Evolutionary conservation across 2,329 filamentous ascomycete species (phyloP), one percentile per base, ranked within the genome.

Genomic region (Tolypocladium nubicola): DNA sequence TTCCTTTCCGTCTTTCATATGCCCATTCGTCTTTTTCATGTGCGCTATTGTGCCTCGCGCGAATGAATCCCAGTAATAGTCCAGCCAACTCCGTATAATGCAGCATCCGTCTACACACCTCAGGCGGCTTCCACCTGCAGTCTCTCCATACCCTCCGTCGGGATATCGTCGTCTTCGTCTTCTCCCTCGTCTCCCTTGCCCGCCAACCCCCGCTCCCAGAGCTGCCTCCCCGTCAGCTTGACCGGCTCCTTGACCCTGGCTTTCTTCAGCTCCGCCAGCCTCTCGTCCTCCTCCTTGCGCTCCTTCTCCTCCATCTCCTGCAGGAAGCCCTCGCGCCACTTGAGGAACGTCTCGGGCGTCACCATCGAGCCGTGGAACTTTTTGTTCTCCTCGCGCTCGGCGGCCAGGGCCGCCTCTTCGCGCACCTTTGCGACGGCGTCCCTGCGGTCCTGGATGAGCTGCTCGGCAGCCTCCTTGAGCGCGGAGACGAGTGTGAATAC

Each of bases 291-390:
- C 65, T 86, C 81, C 63, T 74, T 79, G 64, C 75, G 72, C 63
- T 85, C 82, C 68, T 81, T 76, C 67, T 94, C 92, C 68, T 87
- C 86, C 83, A 93, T 86, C 76, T 97, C 94, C 67, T 79, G 77
- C 60, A 84, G 70, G 68, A 97, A 99, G 11, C 72, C 82, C 43
- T 86, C 85, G 57, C 90, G 80, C 94, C 94, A 99, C 63, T 81
- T 83, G 63, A 89, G 68, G 67, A 97, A 99, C 0, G 85, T 86
- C 75, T 96, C 90, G 26, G 84, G 79, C n/a, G 86, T 97, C 23
- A 99, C 94, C 38, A 85, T 80, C 40, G 90, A 90, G 58, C 94
- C 94, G 70, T 96, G 89, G 72, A 99, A 99, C 74, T 97, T 97
- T 66, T 87, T 85, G 71, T 99, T 99, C 77, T 99, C 94, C 71